Evolutionary conservation across 768 basidiomycete species (phyloP).

Genomic region (Mycena latifolia): DNA sequence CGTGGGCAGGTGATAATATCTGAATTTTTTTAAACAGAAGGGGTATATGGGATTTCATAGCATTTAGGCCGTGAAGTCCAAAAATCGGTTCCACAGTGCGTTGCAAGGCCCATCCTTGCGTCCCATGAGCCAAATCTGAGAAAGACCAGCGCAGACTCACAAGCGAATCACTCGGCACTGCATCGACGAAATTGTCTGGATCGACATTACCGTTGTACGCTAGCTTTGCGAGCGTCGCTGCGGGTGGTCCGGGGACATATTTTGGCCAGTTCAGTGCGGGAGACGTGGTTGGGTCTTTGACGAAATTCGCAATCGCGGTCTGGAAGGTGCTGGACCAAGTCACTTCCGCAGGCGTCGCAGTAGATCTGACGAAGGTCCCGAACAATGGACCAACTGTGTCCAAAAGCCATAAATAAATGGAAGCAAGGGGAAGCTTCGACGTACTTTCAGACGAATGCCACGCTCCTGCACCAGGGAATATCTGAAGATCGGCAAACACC

Average conservation of each 20-base stretch:
- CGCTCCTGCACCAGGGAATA: conserved; percentile 40
- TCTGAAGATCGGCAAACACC: conserved; percentile 38
- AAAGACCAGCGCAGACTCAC: conserved; percentile 4
- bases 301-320: conserved; percentile 38
- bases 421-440: background rate
- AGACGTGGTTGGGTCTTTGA: conserved; percentile 34
- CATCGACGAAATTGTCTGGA: conserved; percentile 33
- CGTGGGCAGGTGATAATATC: too few species aligned
- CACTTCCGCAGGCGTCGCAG: conserved; percentile 38
- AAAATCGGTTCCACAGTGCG: conserved; percentile 18
- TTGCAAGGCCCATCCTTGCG: conserved; percentile 19
- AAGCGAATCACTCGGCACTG: conserved; percentile 17
- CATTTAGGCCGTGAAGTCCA: conserved; percentile 18
- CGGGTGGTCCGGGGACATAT: conserved; percentile 24
- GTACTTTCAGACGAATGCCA: conserved; percentile 40
- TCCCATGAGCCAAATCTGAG: background rate
- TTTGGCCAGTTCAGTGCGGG: conserved; percentile 37
- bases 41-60: too few species aligned
- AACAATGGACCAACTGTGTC: conserved; percentile 35
- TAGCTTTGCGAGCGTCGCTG: conserved; percentile 35
- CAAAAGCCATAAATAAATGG: background rate
- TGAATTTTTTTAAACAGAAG: too few species aligned
- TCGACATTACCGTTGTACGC: conserved; percentile 39
- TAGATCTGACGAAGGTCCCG: conserved; percentile 39
- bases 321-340: conserved; percentile 39